Evolutionary conservation across 2,329 filamentous ascomycete genomes (phyloP).

Genomic region (Aspergillus quadrilineatus): DNA sequence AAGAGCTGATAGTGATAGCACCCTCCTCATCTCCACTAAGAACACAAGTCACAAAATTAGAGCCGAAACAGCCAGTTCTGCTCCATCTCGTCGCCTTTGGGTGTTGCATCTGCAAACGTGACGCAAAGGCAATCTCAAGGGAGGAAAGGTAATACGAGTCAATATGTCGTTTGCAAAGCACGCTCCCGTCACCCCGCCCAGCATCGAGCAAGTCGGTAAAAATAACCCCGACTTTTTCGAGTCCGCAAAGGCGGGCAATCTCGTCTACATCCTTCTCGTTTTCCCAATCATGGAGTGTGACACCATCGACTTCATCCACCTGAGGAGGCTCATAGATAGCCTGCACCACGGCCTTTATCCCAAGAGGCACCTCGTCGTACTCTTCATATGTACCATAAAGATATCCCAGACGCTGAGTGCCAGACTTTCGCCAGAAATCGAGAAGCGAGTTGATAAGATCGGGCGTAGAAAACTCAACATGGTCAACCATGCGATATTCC

Average conservation of each 20-base stretch:
- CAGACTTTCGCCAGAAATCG: conserved; percentile 72
- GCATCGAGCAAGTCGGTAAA: conserved; percentile 90
- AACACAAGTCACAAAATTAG: conserved; percentile 91
- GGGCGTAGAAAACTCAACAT: conserved; percentile 64
- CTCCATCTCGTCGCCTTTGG: conserved; percentile 81
- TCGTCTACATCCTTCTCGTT: conserved; percentile 79
- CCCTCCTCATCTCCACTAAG: conserved; percentile 89
- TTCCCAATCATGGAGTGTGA: conserved; percentile 80
- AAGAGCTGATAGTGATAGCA: conserved; percentile 83
- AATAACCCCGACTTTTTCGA: conserved; percentile 87
- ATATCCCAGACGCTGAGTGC: conserved; percentile 80
- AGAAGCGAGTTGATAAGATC: conserved; percentile 10
- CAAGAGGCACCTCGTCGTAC: conserved; percentile 88
- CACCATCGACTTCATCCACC: conserved; percentile 80
- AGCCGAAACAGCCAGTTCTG: conserved; percentile 88
- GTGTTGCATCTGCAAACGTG: conserved; percentile 50
- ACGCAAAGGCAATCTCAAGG: conserved; percentile 84
- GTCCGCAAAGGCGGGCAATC: conserved; percentile 75
- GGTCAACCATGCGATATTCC: conserved; percentile 93
- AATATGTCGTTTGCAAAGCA: conserved; percentile 91
- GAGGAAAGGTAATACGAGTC: conserved; percentile 95
- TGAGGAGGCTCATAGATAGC: conserved; percentile 97
- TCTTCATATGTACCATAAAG: conserved; percentile 88
- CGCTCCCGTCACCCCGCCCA: conserved; percentile 76
- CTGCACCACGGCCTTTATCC: conserved; percentile 92